These are phyloP conservation scores for Stentor roeselii DNA, from an alignment of 73 alveolate species.

Conservation along the genomic window DNA sequence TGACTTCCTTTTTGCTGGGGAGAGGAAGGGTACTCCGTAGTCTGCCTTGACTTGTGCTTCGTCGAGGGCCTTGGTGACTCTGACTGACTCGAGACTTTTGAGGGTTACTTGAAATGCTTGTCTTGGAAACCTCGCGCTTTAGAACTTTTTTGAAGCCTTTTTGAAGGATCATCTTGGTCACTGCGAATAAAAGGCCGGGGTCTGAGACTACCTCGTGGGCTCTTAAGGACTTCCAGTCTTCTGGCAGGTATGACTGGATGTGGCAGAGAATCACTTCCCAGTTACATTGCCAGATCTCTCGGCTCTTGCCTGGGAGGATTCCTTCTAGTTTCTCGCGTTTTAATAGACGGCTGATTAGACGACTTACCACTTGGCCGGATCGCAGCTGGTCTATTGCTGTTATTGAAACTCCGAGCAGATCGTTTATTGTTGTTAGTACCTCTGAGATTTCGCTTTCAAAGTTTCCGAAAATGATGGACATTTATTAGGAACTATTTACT, in stretches of 20 bases:
- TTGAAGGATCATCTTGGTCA: neutral
- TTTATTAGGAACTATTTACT: too few relatives aligned
- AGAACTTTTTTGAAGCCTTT: neutral
- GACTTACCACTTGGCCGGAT: neutral
- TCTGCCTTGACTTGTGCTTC: neutral
- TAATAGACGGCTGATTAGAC: neutral
- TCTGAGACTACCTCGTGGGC: constrained; percentile 4
- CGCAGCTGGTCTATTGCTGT: constrained; percentile 6
- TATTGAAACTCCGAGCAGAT: neutral
- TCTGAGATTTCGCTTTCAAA: neutral
- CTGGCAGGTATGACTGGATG: neutral
- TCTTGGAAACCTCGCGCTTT: neutral
- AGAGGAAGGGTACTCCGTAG: neutral
- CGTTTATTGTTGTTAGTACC: neutral
- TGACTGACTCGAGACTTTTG: neutral
- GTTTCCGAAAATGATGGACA: neutral
- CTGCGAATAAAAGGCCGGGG: neutral
- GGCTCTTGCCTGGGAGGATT: neutral
- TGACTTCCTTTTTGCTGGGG: neutral
- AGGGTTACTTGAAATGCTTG: neutral
- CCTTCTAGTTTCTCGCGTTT: neutral
- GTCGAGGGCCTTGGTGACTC: constrained; percentile 21
- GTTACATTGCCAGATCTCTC: constrained; percentile 7
- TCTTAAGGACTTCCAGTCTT: neutral
- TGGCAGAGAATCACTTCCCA: constrained; percentile 1